phyloP scores from a whole-genome alignment of 495 filamentous ascomycete species.

The Xylaria castorea region DNA sequence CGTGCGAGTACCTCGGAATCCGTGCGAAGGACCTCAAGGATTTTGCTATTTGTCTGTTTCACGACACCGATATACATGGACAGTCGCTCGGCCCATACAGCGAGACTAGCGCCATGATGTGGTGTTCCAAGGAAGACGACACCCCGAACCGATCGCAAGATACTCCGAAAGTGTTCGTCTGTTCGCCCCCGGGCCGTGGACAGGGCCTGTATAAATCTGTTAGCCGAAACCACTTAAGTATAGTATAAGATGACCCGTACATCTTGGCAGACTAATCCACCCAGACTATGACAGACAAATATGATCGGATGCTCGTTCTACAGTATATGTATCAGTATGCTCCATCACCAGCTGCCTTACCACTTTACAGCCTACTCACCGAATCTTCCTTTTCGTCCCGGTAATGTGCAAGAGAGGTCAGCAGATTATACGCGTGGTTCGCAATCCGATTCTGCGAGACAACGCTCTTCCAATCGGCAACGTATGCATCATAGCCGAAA shows the following conservation, averaged over 20 bases:
- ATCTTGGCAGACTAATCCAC: conserved; percentile 50
- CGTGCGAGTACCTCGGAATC: conserved; percentile 44
- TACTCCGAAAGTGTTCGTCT: not conserved
- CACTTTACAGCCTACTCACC: not conserved
- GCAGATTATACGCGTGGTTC: conserved; percentile 36
- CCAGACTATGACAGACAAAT: conserved; percentile 47
- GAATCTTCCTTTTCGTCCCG: not conserved
- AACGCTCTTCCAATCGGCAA: conserved; percentile 27
- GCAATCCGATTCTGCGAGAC: conserved; percentile 34
- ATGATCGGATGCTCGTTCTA: conserved; percentile 38
- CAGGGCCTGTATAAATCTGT: not conserved
- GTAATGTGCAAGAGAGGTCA: conserved; percentile 24
- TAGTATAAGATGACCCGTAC: conserved; percentile 6
- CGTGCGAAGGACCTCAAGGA: conserved; percentile 30
- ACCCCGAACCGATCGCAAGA: conserved; percentile 42
- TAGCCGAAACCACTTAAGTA: not conserved
- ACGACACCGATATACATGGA: conserved; percentile 29
- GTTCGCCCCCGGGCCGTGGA: conserved; percentile 20
- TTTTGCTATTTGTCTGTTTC: conserved; percentile 39
- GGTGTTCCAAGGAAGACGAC: conserved; percentile 54
- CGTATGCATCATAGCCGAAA: conserved; percentile 38
- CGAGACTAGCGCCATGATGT: conserved; percentile 47
- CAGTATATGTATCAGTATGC: not conserved
- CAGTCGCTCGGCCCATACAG: conserved; percentile 37
- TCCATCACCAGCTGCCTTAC: not conserved